Conservation (phyloP, 2,329 filamentous ascomycete species). For the Paecilomyces sp. region DNA sequence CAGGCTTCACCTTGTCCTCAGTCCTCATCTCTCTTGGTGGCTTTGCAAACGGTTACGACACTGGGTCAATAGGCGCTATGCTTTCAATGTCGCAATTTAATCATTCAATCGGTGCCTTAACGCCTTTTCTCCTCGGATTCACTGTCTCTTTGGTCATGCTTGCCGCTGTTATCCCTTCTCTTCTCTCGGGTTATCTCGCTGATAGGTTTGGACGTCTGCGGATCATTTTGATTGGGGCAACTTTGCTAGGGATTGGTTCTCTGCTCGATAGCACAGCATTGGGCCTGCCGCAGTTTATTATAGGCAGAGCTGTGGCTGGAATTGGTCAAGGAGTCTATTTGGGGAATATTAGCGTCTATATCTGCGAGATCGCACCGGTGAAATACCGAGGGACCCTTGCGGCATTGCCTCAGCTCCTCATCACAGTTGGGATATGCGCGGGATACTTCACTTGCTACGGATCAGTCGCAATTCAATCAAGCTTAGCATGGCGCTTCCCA, state of each 20-base stretch:
- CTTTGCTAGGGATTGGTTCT: conserved; percentile 49
- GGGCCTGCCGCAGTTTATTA: conserved; percentile 46
- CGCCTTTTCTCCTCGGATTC: conserved; percentile 41
- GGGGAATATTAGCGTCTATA: conserved; percentile 51
- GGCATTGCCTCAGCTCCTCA: conserved; percentile 47
- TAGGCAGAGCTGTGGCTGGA: conserved; percentile 50
- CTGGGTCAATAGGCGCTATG: too few species aligned
- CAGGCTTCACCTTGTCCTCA: too few species aligned
- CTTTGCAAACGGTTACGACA: too few species aligned
- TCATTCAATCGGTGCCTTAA: too few species aligned
- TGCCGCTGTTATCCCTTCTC: conserved; percentile 49
- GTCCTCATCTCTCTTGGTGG: too few species aligned
- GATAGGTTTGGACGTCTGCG: conserved; percentile 45
- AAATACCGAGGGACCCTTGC: conserved; percentile 44
- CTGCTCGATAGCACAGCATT: conserved; percentile 45
- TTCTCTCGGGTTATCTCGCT: conserved; percentile 51
- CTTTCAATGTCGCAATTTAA: too few species aligned
- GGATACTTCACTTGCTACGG: conserved; percentile 59
- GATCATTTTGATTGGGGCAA: conserved; percentile 43
- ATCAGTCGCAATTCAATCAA: conserved; percentile 39
- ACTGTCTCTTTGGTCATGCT: conserved; percentile 55
- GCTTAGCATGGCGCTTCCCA: conserved; percentile 51
- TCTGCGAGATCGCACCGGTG: conserved; percentile 54
- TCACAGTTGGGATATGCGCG: conserved; percentile 42
- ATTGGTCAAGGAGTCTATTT: conserved; percentile 54